Percentiles rank a stretch among this genome's conserved stretches.
phyloP scores from a whole-genome alignment of 2,329 filamentous ascomycete species.

The Botrytis tulipae region DNA sequence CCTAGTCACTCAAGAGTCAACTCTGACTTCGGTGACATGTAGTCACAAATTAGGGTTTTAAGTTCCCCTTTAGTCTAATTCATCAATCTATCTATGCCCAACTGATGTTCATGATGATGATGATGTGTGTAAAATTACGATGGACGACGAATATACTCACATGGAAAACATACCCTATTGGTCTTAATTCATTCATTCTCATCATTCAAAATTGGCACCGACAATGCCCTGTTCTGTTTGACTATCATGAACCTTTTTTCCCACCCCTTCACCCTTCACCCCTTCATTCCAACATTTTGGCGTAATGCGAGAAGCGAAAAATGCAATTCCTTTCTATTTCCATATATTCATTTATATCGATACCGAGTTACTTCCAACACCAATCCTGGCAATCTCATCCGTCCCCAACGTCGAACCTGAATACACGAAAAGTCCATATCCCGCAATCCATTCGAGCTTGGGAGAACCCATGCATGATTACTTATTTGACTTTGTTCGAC shows the following conservation, averaged over 20 bases:
- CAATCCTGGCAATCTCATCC: neutral
- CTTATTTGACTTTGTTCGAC: neutral
- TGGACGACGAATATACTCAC: neutral
- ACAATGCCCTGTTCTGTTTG: neutral
- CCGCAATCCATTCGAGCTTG: neutral
- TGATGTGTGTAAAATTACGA: neutral
- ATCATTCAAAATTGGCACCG: neutral
- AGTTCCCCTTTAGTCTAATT: neutral
- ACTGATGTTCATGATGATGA: neutral
- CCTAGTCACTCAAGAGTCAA: neutral
- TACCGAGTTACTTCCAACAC: neutral
- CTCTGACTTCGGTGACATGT: neutral
- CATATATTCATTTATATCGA: neutral
- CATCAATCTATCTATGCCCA: neutral
- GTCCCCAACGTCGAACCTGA: neutral
- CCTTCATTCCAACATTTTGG: conserved; percentile 1
- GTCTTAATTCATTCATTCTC: neutral
- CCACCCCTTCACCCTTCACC: neutral
- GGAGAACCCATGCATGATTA: conserved; percentile 4
- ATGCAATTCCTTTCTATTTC: neutral
- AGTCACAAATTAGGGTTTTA: neutral
- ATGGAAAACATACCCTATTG: neutral
- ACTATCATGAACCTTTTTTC: neutral
- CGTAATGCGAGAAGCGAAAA: neutral
- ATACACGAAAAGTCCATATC: neutral